A percentile compares a stretch with the other conserved stretches of the same genome.
Conservation (phyloP, 805 yeast genomes). For the Maudiozyma saulgeensis region DNA sequence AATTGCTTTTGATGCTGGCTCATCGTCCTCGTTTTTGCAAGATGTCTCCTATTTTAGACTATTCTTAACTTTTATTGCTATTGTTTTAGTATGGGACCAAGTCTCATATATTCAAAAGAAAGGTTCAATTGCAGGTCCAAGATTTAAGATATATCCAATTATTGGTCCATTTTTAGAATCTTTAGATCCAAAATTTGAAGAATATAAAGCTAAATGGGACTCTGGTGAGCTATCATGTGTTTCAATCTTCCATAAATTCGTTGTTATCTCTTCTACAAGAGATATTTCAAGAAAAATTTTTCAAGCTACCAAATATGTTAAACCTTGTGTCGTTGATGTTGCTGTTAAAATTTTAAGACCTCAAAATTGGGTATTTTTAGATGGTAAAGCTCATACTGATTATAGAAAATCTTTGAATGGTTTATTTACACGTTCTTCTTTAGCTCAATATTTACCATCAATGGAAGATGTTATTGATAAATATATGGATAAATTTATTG, state of each 20-base stretch:
- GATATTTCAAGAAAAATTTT: slow-evolving; percentile 83
- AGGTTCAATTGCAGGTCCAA: slow-evolving; percentile 87
- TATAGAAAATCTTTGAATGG: slow-evolving; percentile 88
- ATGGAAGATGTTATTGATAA: slow-evolving; percentile 78
- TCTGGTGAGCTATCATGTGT: slow-evolving; percentile 94
- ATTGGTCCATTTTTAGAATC: slow-evolving; percentile 95
- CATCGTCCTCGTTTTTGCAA: slow-evolving; percentile 1
- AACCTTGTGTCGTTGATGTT: slow-evolving; percentile 97
- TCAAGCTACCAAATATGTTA: slow-evolving; percentile 76
- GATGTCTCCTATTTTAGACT: slow-evolving; percentile 47
- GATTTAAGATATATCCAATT: slow-evolving; percentile 80
- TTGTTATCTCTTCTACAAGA: slow-evolving; percentile 82
- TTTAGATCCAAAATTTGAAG: slow-evolving; percentile 91
- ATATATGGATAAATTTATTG: slow-evolving; percentile 60
- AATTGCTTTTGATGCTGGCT: background rate
- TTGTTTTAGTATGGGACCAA: slow-evolving; percentile 58
- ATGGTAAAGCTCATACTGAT: slow-evolving; percentile 91
- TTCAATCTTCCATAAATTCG: slow-evolving; percentile 95
- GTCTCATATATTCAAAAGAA: slow-evolving; percentile 69
- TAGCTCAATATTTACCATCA: slow-evolving; percentile 73
- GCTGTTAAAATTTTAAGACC: slow-evolving; percentile 92
- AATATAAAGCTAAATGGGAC: slow-evolving; percentile 86
- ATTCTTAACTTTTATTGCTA: slow-evolving; percentile 36
- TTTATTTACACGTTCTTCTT: slow-evolving; percentile 74
- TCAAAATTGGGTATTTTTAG: slow-evolving; percentile 94